Evolutionary conservation across 2,329 filamentous ascomycete species (phyloP), one percentile per base, ranked within the genome.

Genomic region (Anthostomella pinea): DNA sequence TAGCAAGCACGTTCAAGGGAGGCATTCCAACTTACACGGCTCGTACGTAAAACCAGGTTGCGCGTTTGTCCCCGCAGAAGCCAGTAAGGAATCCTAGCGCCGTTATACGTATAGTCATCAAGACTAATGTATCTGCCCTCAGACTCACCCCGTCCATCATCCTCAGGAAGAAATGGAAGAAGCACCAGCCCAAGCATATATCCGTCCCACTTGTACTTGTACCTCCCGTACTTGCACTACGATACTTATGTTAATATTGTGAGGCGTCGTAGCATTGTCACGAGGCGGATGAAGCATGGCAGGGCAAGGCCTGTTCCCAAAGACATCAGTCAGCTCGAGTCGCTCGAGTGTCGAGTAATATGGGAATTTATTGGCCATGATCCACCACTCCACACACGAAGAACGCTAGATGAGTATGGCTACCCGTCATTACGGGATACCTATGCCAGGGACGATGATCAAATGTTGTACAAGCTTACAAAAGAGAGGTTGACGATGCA

Each of bases 391-490:
- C 81, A 83, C 49, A 72, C 74, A 22, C 70, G 79, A 1, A 67
- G 79, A 5, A 82, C 79, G 0, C 52, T 83, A 5, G 79, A 83
- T 39, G 79, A 83, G 46, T 83, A 72, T 37, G 77, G 75, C 0
- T 81, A 83, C 35, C 79, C 79, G 0, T 77, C 75, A 3, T 60
- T 83, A 0, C 64, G 70, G 8, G 78, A 82, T 21, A 83, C 79
- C 0, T 61, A 75, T 26, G 73, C 76, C 0, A 64, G 79, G 13
- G 80, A 83, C 26, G 77, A 80, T 27, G 79, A 83, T 26, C 79
- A 83, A 53, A 82, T 83, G 74, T 59, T 83, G 6, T 83, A 82
- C 56, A 83, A 83, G 47, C 60, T 82, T 2, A 80, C 77, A 2
- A 79, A 77, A 46, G 63, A 73, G 37, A 58, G 69, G 3, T 38